Evolutionary conservation across 106 monocot genomes (phyloP), one percentile per base, ranked within the genome.

Genomic region (Phalaenopsis aphrodite): DNA sequence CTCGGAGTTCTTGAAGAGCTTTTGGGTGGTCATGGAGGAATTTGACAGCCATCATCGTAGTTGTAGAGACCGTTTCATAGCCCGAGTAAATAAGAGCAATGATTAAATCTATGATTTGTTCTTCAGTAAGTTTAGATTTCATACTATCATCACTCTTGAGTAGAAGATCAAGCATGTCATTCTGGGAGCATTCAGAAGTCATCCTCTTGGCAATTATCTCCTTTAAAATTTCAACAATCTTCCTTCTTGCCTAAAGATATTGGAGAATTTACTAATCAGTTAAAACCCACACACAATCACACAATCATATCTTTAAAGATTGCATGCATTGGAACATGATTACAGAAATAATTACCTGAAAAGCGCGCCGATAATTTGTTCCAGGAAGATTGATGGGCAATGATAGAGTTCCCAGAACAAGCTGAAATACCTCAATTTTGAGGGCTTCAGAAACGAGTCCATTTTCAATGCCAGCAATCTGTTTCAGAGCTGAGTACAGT

Each of bases 21-120:
- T 49, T 91, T 5, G 99, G 95, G 41, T 99, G 86, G 73, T 91
- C 94, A 72, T 84, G 89, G 56, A 99, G 93, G 76, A 93, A 99
- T 75, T 95, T 95, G 79, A 99, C 80, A 71, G 87, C 88, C 99
- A 99, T 99, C 99, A 99, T 99, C 39, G 93, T 82, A 76, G 95
- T 95, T 5, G 91, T 95, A 0, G 99, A 99, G 43, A 95, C 91
- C 5, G 99, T 95, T 82, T 99, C 99, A 55, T 88, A 99, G 18
- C 99, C 99, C 5, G 99, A 94, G 78, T 99, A 93, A 21, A 99
- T 42, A 8, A 99, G 80, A 14, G 95, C 87, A 15, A 99, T 93
- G 48, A 99, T 87, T 81, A 95, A 78, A 86, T 99, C 99, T 5
- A 91, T 90, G 21, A 99, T 91, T 74, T 99, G 93, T 16, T 99